phyloP scores from a whole-genome alignment of 2,329 filamentous ascomycete genomes.

The Spiromastix sp. region DNA sequence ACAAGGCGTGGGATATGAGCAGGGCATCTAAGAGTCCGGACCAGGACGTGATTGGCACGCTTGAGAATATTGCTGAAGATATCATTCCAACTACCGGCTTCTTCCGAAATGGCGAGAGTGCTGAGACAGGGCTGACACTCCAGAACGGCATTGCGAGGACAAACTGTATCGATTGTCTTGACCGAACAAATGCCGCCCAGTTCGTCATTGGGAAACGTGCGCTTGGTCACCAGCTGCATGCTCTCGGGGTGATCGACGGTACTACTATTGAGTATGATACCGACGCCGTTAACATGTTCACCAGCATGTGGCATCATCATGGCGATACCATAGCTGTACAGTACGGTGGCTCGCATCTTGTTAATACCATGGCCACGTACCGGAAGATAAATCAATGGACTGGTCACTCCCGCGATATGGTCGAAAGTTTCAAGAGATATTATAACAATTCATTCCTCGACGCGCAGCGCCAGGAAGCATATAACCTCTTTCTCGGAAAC shows the following conservation, averaged over 20 bases:
- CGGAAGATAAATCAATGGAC: conserved; percentile 99
- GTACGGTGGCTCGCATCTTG: conserved; percentile 92
- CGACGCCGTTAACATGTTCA: conserved; percentile 91
- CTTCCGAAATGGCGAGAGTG: conserved; percentile 80
- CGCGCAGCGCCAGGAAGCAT: conserved; percentile 94
- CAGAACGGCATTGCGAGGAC: conserved; percentile 92
- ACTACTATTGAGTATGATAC: conserved; percentile 84
- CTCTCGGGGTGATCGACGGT: conserved; percentile 73
- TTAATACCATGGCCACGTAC: conserved; percentile 99
- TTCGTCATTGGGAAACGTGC: conserved; percentile 96
- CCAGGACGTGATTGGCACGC: conserved; percentile 84
- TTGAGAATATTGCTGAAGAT: conserved; percentile 81
- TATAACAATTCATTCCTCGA: conserved; percentile 99
- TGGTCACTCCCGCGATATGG: conserved; percentile 94
- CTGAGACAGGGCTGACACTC: conserved; percentile 53
- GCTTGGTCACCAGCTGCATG: conserved; percentile 82
- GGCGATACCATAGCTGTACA: conserved; percentile 96
- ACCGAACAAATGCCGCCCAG: conserved; percentile 93
- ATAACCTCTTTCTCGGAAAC: conserved; percentile 93
- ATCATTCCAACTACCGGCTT: conserved; percentile 81
- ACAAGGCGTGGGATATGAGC: conserved; percentile 98
- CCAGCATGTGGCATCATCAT: conserved; percentile 96
- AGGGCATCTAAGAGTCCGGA: conserved; percentile 84
- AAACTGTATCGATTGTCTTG: conserved; percentile 96
- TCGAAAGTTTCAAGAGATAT: conserved; percentile 97